Base-by-base conservation (phyloP, 495 filamentous ascomycete species). In the Trichoderma parareesei region DNA sequence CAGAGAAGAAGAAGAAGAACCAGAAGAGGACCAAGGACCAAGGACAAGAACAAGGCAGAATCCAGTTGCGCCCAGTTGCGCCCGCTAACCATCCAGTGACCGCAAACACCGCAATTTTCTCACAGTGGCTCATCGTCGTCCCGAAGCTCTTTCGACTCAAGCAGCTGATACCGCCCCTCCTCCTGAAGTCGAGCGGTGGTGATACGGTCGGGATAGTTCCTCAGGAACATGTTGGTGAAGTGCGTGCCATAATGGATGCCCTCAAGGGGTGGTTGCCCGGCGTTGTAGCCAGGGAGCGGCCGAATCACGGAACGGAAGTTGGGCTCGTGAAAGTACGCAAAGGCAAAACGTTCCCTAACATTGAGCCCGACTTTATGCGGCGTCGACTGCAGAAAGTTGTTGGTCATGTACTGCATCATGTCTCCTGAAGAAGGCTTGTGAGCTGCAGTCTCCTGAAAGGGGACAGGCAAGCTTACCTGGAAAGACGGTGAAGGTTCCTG, bases 221-320 rank as follows among this genome's bases (percentile, higher is more conserved):
- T 71, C 68, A 79, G 68, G 62, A 78, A 79, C 78, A 80, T 80
- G 65, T 79, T 79, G 57, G 76, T 79, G 64, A 80, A 79, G 68
- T 80, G 77, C 3, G 75, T 78, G 16, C 78, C 77, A 63, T 80
- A 79, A 68, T 80, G 78, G 18, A 80, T 75, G 35, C 72, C 72
- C 46, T 75, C 38, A 10, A 61, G 5, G 16, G 66, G 59, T 8
- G 41, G 11, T 27, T 61, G 38, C 44, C 62, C 42, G 38, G 63
- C 69, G 37, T 68, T 66, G 64, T 71, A 72, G 20, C 68, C 72
- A 3, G 70, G 64, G 27, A 80, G 66, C 0, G 78, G 76, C 64
- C 70, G 72, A 8, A 78, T 41, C n/a, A 78, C 73, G 13, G 78
- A 72, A 10, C 73, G 71, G 66, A 80, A 80, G 70, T 70, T 78